Conservation (phyloP, 352 stramenopile genomes). For the Phytophthora podocarpi region DNA sequence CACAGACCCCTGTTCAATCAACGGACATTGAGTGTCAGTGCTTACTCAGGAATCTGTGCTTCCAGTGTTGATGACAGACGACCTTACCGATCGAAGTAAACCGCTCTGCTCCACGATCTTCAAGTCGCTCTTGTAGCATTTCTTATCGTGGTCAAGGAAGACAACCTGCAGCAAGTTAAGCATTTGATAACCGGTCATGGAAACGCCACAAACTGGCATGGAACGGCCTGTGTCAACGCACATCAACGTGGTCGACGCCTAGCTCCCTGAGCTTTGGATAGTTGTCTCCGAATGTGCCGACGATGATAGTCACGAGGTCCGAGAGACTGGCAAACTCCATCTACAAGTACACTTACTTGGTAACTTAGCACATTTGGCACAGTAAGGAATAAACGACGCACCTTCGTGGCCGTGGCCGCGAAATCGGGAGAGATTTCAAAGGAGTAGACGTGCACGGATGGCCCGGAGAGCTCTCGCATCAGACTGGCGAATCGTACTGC, state of each 20-base stretch:
- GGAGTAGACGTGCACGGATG: conserved; percentile 41
- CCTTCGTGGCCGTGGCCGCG: conserved; percentile 43
- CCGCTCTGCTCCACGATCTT: conserved; percentile 40
- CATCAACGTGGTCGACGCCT: conserved; percentile 38
- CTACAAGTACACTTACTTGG: too few species aligned
- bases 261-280: conserved; percentile 33
- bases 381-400: conserved; percentile 9
- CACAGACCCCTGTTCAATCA: conserved; percentile 31
- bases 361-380: too few species aligned
- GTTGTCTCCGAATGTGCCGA: conserved; percentile 40
- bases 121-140: conserved; percentile 38
- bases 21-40: not conserved
- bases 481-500: conserved; percentile 47
- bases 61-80: not conserved
- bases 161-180: conserved; percentile 28
- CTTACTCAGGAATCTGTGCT: not conserved
- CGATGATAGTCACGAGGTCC: conserved; percentile 39
- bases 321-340: conserved; percentile 38
- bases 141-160: conserved; percentile 49
- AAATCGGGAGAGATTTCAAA: conserved; percentile 48
- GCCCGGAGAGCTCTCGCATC: conserved; percentile 30
- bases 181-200: too few species aligned
- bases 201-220: too few species aligned
- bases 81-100: conserved; percentile 28
- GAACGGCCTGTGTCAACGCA: conserved; percentile 22